Evolutionary conservation across 2,329 filamentous ascomycete species (phyloP), one percentile per base, ranked within the genome.

Genomic region (Colletotrichum acutatum): DNA sequence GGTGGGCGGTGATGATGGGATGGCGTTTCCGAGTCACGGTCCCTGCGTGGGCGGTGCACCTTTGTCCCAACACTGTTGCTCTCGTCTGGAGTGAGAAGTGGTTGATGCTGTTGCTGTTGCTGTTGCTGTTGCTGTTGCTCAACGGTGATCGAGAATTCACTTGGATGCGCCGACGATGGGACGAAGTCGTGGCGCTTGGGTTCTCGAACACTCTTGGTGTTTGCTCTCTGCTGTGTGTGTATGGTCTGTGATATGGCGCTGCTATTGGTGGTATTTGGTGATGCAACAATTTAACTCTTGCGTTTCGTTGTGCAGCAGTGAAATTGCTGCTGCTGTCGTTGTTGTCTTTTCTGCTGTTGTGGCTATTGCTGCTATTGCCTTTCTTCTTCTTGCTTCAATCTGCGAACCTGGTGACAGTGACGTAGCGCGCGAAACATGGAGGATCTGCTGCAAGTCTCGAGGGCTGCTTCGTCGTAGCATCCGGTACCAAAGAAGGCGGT

Each of bases 21-120:
- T 32, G 70, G 70, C 70, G 70, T 72, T 72, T 72, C 66, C 60
- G 66, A 70, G 53, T 28, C 30, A 66, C 60, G 70, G 54, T 26
- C 70, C 70, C 60, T 59, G 70, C 70, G 70, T 49, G 14, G 32
- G 49, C 24, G 68, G 65, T 58, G 64, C 49, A 42, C 53, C 12
- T 56, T 56, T 56, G 53, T 49, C 42, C 42, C 42, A 22, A 49
- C 42, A 19, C 19, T 49, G 42, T 49, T n/a, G n/a, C n/a, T n/a
- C n/a, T n/a, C 42, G 42, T 49, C 42, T 49, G 42, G 42, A 49
- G 42, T 11, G 8, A n/a, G 42, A 49, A 49, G 42, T 49, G 42
- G 19, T 49, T 49, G 14, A 4, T 49, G 42, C 19, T 49, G 42
- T 5, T 49, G 42, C 42, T n/a, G n/a, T n/a, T n/a, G 34, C 8